phyloP scores from a whole-genome alignment of 1,284 basidiomycete species.

The Fereydounia khargensis region DNA sequence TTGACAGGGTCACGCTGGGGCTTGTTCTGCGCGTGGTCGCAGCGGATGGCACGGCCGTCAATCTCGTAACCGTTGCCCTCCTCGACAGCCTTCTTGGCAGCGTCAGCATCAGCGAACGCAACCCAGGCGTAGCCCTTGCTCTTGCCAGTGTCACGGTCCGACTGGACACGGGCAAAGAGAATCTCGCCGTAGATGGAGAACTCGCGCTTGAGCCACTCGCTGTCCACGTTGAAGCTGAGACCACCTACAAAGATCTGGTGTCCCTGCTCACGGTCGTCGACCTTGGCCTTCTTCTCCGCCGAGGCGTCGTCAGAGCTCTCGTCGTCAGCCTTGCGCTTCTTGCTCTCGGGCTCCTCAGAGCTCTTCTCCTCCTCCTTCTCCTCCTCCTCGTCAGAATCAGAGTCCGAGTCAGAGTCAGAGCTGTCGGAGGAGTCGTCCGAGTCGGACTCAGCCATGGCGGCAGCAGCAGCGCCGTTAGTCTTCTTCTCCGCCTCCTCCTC shows the following conservation, averaged over 20 bases:
- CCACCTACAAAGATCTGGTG: conserved; percentile 87
- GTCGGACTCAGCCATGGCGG: conserved; percentile 20
- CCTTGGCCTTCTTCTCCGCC: conserved; percentile 79
- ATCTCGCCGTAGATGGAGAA: conserved; percentile 87
- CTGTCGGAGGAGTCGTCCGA: conserved; percentile 27
- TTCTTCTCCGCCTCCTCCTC: conserved; percentile 28
- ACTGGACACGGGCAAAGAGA: conserved; percentile 80
- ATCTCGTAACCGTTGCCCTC: conserved; percentile 80
- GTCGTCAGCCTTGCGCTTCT: conserved; percentile 82
- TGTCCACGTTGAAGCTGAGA: conserved; percentile 95
- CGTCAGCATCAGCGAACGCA: conserved; percentile 67
- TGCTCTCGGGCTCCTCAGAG: conserved; percentile 44
- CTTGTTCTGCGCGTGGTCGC: conserved; percentile 71
- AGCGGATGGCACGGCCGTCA: conserved; percentile 82
- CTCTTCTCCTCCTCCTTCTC: conserved; percentile 54
- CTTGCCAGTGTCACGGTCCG: conserved; percentile 72
- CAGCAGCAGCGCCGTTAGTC: conserved; percentile 32
- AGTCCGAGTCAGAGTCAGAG: conserved; percentile 20
- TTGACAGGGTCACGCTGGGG: conserved; percentile 66
- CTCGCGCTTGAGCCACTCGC: conserved; percentile 89
- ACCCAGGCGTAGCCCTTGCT: conserved; percentile 79
- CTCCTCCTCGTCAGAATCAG: conserved; percentile 26
- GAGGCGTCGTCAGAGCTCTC: conserved; percentile 64
- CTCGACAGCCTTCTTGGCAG: conserved; percentile 65
- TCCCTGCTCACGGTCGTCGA: conserved; percentile 63